Evolutionary conservation across 345 rosid species (phyloP).

Genomic region (Arabidopsis suecica): DNA sequence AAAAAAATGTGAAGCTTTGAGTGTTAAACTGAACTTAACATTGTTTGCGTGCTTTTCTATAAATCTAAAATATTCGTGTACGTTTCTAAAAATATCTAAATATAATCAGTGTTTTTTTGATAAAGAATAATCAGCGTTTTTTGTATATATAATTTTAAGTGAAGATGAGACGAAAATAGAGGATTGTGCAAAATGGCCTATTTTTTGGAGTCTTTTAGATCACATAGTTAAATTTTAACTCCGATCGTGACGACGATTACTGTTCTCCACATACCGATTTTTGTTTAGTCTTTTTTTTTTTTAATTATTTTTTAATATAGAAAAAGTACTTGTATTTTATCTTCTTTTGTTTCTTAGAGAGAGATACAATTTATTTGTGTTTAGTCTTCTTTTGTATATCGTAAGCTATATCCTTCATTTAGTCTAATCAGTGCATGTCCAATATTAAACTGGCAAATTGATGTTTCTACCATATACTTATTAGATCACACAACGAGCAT

Average conservation of each 20-base stretch:
- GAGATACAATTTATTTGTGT: too few species aligned
- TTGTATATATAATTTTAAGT: background rate
- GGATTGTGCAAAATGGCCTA: background rate
- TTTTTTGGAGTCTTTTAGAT: background rate
- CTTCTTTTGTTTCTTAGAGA: too few species aligned
- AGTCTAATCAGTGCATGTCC: background rate
- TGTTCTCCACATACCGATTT: background rate
- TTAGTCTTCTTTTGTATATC: background rate
- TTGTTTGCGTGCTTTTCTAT: background rate
- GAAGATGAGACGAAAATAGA: background rate
- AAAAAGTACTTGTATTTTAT: too few species aligned
- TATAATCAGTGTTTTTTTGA: too few species aligned
- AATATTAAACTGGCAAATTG: background rate
- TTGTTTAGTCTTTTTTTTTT: background rate
- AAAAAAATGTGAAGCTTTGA: too few species aligned
- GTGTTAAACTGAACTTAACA: background rate
- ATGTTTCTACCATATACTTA: background rate
- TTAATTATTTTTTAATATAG: too few species aligned
- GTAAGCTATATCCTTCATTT: background rate
- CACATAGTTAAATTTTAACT: background rate
- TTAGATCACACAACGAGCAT: background rate
- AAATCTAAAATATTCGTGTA: too few species aligned
- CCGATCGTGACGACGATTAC: background rate
- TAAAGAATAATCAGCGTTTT: background rate
- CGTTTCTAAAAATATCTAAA: background rate